These are phyloP conservation scores for Chlorella sp. DNA, from an alignment of 139 green algal genomes.

Conservation along the genomic window DNA sequence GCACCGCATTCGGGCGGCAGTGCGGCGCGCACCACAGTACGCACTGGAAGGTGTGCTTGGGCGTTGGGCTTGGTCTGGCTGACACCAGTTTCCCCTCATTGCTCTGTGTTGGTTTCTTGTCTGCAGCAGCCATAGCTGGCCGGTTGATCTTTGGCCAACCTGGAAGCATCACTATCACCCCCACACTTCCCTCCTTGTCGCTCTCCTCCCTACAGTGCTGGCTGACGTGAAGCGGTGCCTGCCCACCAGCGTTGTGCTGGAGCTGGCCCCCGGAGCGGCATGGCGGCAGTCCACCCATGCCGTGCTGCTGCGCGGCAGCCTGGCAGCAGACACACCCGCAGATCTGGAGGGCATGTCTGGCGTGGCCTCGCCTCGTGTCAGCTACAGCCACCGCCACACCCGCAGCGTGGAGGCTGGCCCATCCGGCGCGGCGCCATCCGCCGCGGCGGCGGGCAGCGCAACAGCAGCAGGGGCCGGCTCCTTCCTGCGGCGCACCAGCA, in stretches of 20 bases:
- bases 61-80: too few species aligned
- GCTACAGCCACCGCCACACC: too few species aligned
- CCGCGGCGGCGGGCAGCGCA: neutral
- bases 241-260: slow-evolving; percentile 38
- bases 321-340: neutral
- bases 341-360: too few species aligned
- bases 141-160: too few species aligned
- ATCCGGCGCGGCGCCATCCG: too few species aligned
- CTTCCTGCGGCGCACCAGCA: neutral
- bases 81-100: too few species aligned
- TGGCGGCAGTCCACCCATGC: slow-evolving; percentile 24
- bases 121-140: too few species aligned
- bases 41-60: neutral
- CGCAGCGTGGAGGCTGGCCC: neutral
- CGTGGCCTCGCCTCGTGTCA: too few species aligned
- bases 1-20: neutral
- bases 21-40: slow-evolving; percentile 16
- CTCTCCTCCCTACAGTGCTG: slow-evolving; percentile 5
- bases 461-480: neutral
- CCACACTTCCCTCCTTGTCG: neutral
- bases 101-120: too few species aligned
- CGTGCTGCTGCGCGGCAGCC: slow-evolving; percentile 40
- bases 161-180: too few species aligned
- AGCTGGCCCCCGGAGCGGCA: slow-evolving; percentile 35
- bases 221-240: slow-evolving; percentile 44